Base-by-base conservation (phyloP, 1,284 basidiomycete genomes). In the Trametes hirsuta region DNA sequence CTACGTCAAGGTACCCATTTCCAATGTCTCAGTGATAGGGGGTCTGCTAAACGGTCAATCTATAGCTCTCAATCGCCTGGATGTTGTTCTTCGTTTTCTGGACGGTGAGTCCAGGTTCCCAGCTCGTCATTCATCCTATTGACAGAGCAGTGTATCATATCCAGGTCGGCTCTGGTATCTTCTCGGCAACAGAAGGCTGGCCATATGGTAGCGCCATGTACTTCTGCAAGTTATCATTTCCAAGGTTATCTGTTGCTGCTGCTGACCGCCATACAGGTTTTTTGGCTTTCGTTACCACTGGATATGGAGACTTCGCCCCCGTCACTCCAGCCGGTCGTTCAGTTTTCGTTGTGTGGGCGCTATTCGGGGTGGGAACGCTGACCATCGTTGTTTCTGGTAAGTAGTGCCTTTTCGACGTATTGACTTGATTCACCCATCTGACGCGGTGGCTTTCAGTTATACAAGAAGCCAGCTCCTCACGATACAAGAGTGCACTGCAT, bases 311-410 rank as follows among this genome's bases (percentile, higher is more conserved):
- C 66, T 77, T 81, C 36, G 69, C 81, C 0, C 90, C 89, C 0
- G 71, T 73, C 42, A 86, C 87, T 0, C 82, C 86, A 12, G 83
- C 87, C 5, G 92, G 92, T 3, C 81, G 90, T 24, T 85, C 87
- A 5, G 81, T 94, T 48, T 94, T 95, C 72, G 84, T 94, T 53
- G 83, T 87, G 8, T 94, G 93, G 93, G 88, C 91, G 0, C 73
- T 95, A 46, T 74, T 91, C 9, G 91, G 91, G 22, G 87, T 93
- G 18, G 89, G 81, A 1, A 84, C 88, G 0, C 84, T 93, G 82
- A 90, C 90, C 0, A 85, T 90, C 39, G 77, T 91, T 10, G 82
- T 89, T 59, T 86, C 88, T 8, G 82, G 89, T 88, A 58, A n/a
- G 79, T 57, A n/a, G 79, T 57, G n/a, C 42, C 53, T 25, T n/a